A percentile compares a stretch with the other conserved stretches of the same genome.
phyloP scores from a whole-genome alignment of 176 grass and related monocot genomes.

The Musa itinerans region DNA sequence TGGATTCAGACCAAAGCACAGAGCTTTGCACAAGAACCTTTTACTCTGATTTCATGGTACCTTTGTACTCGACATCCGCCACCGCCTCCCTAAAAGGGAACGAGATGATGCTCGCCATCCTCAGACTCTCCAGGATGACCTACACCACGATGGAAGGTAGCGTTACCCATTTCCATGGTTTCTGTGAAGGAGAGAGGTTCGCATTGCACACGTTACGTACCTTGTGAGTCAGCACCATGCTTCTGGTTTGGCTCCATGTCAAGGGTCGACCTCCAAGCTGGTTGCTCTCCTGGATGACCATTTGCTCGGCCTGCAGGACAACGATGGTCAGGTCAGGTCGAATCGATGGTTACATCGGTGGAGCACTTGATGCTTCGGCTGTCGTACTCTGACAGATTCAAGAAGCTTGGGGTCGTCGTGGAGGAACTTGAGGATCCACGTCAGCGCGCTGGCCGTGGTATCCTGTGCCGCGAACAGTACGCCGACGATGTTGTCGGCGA shows the following conservation, averaged over 20 bases:
- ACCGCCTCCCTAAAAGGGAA: slow-evolving; percentile 96
- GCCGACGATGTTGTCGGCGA: slow-evolving; percentile 90
- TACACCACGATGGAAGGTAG: slow-evolving; percentile 6
- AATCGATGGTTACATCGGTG: not conserved
- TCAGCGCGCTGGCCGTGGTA: slow-evolving; percentile 92
- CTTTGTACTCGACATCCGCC: slow-evolving; percentile 97
- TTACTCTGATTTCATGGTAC: slow-evolving; percentile 15
- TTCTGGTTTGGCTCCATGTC: slow-evolving; percentile 67
- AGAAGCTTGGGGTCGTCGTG: slow-evolving; percentile 64
- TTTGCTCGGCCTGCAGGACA: slow-evolving; percentile 56
- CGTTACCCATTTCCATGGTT: not conserved
- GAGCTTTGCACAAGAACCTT: not conserved
- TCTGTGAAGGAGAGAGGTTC: not conserved
- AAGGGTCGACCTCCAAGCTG: slow-evolving; percentile 43
- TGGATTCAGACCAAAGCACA: slow-evolving; percentile 11
- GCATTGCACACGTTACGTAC: slow-evolving; percentile 21
- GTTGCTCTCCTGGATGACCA: slow-evolving; percentile 47
- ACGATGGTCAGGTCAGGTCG: not conserved
- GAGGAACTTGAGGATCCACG: slow-evolving; percentile 92
- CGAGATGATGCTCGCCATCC: slow-evolving; percentile 96
- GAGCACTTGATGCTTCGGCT: not conserved
- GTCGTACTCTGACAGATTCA: slow-evolving; percentile 39
- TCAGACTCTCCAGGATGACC: slow-evolving; percentile 96
- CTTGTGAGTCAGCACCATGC: slow-evolving; percentile 69
- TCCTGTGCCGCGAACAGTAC: slow-evolving; percentile 95